Conservation (phyloP, 257 asterid genomes). For the Jacaranda copaia region DNA sequence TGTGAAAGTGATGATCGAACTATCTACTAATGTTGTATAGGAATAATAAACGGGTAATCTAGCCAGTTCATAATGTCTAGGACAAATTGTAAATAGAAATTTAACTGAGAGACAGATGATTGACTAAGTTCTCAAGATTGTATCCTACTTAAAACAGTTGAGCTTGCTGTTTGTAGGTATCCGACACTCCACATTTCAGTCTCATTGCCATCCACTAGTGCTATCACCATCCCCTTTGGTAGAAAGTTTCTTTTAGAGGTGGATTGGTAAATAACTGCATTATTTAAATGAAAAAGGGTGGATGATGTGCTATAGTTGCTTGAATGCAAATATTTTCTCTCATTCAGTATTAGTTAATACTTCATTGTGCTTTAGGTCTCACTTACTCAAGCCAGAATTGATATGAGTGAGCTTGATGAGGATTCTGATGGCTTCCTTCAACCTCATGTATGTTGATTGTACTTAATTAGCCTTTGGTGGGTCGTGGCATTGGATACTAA, state of each 20-base stretch:
- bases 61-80: background rate
- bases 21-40: background rate
- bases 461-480: constrained; percentile 36
- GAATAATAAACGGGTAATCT: constrained; percentile 4
- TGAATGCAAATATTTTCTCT: constrained; percentile 21
- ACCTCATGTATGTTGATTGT: constrained; percentile 74
- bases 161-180: constrained; percentile 9
- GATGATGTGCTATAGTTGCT: constrained; percentile 10
- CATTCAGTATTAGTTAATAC: constrained; percentile 12
- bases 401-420: constrained; percentile 99
- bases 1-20: constrained; percentile 21
- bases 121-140: background rate
- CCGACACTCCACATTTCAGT: constrained; percentile 15
- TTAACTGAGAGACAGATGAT: background rate
- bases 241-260: background rate
- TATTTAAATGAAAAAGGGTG: constrained; percentile 2
- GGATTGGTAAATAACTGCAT: constrained; percentile 16
- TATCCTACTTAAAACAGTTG: constrained; percentile 3
- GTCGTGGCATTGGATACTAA: background rate
- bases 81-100: background rate
- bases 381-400: constrained; percentile 98
- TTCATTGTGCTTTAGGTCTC: constrained; percentile 74
- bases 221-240: background rate
- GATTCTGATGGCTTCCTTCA: constrained; percentile 99
- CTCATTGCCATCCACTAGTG: constrained; percentile 16